Evolutionary conservation across 495 filamentous ascomycete genomes (phyloP).

Genomic region (Penicillium desertorum): DNA sequence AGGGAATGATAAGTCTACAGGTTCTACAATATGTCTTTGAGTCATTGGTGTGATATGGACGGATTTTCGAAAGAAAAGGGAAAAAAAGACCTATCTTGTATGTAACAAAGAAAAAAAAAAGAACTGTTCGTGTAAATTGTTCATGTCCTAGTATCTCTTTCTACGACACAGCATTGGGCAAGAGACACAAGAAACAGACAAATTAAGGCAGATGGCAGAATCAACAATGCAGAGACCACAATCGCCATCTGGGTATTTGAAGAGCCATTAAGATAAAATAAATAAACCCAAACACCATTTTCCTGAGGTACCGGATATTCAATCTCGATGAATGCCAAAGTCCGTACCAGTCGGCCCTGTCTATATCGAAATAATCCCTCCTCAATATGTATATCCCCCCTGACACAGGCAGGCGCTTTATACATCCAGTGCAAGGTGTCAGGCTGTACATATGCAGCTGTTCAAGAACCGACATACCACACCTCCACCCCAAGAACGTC

Average conservation of each 20-base stretch:
- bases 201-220: not conserved
- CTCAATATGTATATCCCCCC: conserved; percentile 9
- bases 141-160: not conserved
- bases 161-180: not conserved
- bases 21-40: too few species aligned
- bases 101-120: not conserved
- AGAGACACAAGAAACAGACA: not conserved
- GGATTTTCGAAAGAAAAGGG: not conserved
- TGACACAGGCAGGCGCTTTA: conserved; percentile 1
- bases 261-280: conserved; percentile 15
- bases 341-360: not conserved
- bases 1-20: too few species aligned
- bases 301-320: conserved; percentile 1
- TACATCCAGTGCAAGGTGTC: conserved; percentile 10
- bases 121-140: not conserved
- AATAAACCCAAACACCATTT: conserved; percentile 1
- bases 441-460: not conserved
- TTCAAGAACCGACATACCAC: conserved; percentile 69
- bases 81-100: not conserved
- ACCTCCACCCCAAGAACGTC: conserved; percentile 89
- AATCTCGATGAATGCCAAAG: not conserved
- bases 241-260: conserved; percentile 21
- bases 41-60: too few species aligned
- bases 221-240: not conserved
- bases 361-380: not conserved